A percentile compares a stretch with the other conserved stretches of the same genome.
phyloP scores from a whole-genome alignment of 2,329 filamentous ascomycete genomes.

The Penicillium sp. region DNA sequence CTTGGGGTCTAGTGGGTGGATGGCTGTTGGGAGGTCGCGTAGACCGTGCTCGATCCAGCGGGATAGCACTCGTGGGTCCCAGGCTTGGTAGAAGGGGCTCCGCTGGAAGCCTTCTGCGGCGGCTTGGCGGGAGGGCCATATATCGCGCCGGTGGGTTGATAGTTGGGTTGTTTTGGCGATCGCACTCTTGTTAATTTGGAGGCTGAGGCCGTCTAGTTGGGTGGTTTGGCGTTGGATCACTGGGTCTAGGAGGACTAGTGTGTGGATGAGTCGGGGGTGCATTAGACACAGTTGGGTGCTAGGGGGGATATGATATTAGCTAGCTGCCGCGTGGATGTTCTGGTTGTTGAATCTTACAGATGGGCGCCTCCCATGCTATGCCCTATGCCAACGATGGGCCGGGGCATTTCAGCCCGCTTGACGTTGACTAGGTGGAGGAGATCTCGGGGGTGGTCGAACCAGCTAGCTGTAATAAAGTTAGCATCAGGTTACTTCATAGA shows the following conservation, averaged over 20 bases:
- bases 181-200: constrained; percentile 22
- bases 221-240: constrained; percentile 62
- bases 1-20: constrained; percentile 32
- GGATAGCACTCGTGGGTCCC: constrained; percentile 79
- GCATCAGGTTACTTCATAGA: not conserved
- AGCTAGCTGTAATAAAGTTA: constrained; percentile 60
- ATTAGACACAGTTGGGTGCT: constrained; percentile 67
- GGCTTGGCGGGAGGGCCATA: constrained; percentile 73
- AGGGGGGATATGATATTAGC: not conserved
- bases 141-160: constrained; percentile 72
- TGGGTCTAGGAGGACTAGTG: constrained; percentile 78
- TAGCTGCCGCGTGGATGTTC: not conserved
- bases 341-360: constrained; percentile 46
- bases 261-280: constrained; percentile 76
- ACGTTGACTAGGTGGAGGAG: constrained; percentile 81
- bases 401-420: constrained; percentile 75
- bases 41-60: constrained; percentile 72
- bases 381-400: constrained; percentile 78
- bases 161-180: constrained; percentile 47
- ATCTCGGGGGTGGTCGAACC: constrained; percentile 83
- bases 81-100: constrained; percentile 74
- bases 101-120: constrained; percentile 67
- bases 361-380: constrained; percentile 85
- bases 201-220: constrained; percentile 32
- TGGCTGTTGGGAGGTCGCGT: constrained; percentile 67